Base-by-base conservation (phyloP, 2,329 filamentous ascomycete genomes). In the Colletotrichum camelliae region DNA sequence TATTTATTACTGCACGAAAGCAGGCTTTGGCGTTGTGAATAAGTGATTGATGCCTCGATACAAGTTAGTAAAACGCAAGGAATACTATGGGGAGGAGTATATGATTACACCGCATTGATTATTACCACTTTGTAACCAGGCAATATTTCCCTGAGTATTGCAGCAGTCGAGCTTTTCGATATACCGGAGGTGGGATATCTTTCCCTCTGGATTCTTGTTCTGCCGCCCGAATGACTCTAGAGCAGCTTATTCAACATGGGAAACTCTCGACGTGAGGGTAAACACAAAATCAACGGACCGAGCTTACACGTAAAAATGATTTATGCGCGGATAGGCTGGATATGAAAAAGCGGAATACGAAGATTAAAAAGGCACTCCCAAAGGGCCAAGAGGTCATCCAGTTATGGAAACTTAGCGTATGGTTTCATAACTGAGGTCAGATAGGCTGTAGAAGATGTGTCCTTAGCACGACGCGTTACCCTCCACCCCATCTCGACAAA, bases 261-360 rank as follows among this genome's bases (percentile, higher is more conserved):
- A 21, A n/a, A 48, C 0, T 48, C 1, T 2, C 18, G 10, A 4
- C 10, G 0, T 0, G 39, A 12, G n/a, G 39, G 5, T 18, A 0
- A 12, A n/a, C 0, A 1, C 39, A 9, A 21, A 48, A 0, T 2
- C 18, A 7, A 48, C 18, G 39, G 18, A 43, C 39, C 10, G 39
- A 10, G 18, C 18, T 43, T 43, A 2, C 0, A 1, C 10, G 4
- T 1, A n/a, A 3, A 10, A 6, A 43, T n/a, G 5, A 0, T 2
- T n/a, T 1, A 0, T 3, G 18, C 39, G 2, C 18, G 2, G 3
- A n/a, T 12, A 1, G 4, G 18, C 5, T 43, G 9, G 18, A 43
- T n/a, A n/a, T 43, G 18, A 9, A n/a, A n/a, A 2, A n/a, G 18
- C 9, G 0, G 18, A 0, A 12, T 43, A 0, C n/a, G 39, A 18